Conservation (phyloP, 306 rosid genomes). For the Castanea sativa region DNA sequence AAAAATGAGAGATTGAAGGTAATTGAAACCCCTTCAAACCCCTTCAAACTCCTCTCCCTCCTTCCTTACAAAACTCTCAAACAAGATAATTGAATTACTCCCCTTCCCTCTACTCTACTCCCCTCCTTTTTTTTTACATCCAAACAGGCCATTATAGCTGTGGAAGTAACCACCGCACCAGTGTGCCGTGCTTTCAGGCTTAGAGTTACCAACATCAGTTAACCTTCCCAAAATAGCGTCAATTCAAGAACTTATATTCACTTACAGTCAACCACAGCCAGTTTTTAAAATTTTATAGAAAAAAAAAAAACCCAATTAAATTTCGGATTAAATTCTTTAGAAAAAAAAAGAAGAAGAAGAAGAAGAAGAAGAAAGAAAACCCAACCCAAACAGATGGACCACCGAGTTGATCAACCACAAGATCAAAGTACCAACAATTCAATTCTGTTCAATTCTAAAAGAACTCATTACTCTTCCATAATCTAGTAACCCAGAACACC, state of each 20-base stretch:
- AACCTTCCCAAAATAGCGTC: not conserved
- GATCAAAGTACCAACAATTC: not conserved
- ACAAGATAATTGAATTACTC: too few relatives aligned
- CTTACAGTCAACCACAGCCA: not conserved
- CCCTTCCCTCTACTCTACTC: too few relatives aligned
- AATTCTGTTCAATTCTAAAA: not conserved
- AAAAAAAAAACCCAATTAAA: conserved; percentile 5
- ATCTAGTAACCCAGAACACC: not conserved
- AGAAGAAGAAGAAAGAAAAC: not conserved
- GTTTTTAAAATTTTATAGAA: not conserved
- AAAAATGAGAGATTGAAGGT: too few relatives aligned
- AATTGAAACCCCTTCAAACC: too few relatives aligned
- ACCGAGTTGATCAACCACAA: not conserved
- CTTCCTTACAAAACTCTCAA: too few relatives aligned
- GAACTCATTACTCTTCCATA: not conserved
- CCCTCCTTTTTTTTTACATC: too few relatives aligned
- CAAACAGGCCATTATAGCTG: too few relatives aligned
- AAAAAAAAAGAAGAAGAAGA: too few relatives aligned
- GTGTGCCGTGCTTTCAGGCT: not conserved
- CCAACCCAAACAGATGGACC: not conserved
- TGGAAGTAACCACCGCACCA: too few relatives aligned
- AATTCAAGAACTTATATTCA: not conserved
- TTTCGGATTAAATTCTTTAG: not conserved
- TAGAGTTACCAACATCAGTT: not conserved
- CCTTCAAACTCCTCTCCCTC: too few relatives aligned